Percentiles rank a stretch among this genome's conserved stretches.
Evolutionary conservation across 2,329 filamentous ascomycete species (phyloP).

Genomic region (Penicillium sp.): DNA sequence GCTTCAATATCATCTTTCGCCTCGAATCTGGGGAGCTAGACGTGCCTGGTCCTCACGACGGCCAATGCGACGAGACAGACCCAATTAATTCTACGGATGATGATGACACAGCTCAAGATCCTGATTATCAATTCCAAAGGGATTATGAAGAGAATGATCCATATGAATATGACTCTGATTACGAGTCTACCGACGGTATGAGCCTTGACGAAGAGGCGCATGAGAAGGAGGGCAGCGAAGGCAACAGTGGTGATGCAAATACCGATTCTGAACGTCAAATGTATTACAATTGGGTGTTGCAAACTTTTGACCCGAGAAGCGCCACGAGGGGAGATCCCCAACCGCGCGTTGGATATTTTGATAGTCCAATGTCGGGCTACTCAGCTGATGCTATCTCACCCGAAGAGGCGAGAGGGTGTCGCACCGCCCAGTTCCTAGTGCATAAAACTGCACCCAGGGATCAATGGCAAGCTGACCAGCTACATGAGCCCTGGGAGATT

Average conservation of each 20-base stretch:
- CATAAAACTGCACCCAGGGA: neutral
- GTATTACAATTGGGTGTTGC: slow-evolving; percentile 4
- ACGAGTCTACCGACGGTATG: neutral
- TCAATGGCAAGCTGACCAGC: neutral
- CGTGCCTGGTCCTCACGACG: neutral
- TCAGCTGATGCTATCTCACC: slow-evolving; percentile 12
- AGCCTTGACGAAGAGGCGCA: neutral
- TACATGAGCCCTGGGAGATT: slow-evolving; percentile 12
- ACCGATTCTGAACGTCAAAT: neutral
- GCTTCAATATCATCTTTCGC: slow-evolving; percentile 19
- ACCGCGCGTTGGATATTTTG: neutral
- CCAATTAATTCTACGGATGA: neutral
- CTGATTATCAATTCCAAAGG: neutral
- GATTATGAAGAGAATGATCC: neutral
- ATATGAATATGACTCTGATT: slow-evolving; percentile 13
- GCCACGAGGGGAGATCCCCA: neutral
- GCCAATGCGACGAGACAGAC: neutral
- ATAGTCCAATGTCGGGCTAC: slow-evolving; percentile 3
- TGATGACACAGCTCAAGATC: slow-evolving; percentile 2
- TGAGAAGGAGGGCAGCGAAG: neutral
- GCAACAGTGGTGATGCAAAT: neutral
- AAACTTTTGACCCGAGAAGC: neutral
- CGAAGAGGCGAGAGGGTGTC: slow-evolving; percentile 17
- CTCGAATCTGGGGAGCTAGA: slow-evolving; percentile 12
- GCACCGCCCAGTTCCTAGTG: slow-evolving; percentile 17